Base-by-base conservation (phyloP, 2,329 filamentous ascomycete genomes). In the Penicillium thymicola region DNA sequence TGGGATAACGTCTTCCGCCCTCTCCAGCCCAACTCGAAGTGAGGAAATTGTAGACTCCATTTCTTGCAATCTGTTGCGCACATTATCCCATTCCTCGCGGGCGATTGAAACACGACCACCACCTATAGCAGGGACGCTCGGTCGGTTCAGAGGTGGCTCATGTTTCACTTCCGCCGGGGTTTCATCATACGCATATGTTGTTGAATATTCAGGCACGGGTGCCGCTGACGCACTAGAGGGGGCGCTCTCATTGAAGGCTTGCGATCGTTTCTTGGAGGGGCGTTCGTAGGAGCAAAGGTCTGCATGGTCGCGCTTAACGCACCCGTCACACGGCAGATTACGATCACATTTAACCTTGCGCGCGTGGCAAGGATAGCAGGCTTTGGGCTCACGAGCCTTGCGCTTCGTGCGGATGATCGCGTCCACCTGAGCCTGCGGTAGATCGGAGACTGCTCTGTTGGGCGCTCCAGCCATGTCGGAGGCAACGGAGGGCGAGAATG, bases 301-400 rank as follows among this genome's bases (percentile, higher is more conserved):
- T 34, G 76, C 76, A 63, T 79, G 77, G 62, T 79, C 77, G 60
- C 77, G 73, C 63, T 79, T 79, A 45, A 79, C 76, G 56, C 77
- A 79, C 21, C 76, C 77, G 57, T 79, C 77, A 64, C 77, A 79
- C 4, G 77, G 77, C 9, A 79, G 65, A 47, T 79, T 79, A 40
- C 77, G 75, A 63, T 79, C 77, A 64, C 77, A 79, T 68, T 79
- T 79, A 40, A 79, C 77, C 57, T 78, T 78, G n/a, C 76, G 73
- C 50, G 75, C 74, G 61, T 78, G 76, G 55, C 76, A 78, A 13
- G 76, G 75, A 57, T 78, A 78, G 60, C 76, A 78, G 44, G 76
- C 76, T 67, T 79, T 74, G 9, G 77, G 77, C 58, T 79, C 77
- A 47, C 77, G 72, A 46, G 77, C 76, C 61, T 79, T 79, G 54